Evolutionary conservation across 202 grass and related monocot species (phyloP), one percentile per base, ranked within the genome.

Genomic region (Panicum hallii): DNA sequence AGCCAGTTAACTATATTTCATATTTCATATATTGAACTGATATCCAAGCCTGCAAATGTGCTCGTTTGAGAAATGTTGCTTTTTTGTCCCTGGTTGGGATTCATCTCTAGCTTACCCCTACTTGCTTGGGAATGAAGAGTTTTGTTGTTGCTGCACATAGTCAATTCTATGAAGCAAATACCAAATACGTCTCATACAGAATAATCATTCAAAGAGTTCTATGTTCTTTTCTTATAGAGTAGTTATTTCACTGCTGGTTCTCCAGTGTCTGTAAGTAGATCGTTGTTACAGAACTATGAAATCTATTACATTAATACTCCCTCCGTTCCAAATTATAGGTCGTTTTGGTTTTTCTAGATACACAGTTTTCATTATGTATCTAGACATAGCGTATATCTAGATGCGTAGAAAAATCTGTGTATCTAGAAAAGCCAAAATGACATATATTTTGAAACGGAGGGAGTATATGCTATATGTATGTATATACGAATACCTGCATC

Each of bases 1-100:
- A 83, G 71, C 53, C 52, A 86, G 63, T 85, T 87, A 65, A 70
- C 19, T 34, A 44, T 70, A 50, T 83, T 79, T 87, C 54, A 40
- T 86, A 44, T 56, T 79, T 89, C 61, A 44, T 88, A 36, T 44
- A n/a, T 54, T 85, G 80, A 44, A 64, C 70, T 74, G 62, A 42
- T 68, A 81, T 72, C 46, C 28, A 64, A 22, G 47, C 68, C 68
- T 84, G 40, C 26, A 78, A 19, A 85, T 81, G 41, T 16, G 70
- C n/a, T 79, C 16, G 63, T 56, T 66, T 62, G 20, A 82, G 41
- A 86, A 23, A 58, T 62, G 75, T 77, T 79, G 13, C 53, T 63
- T 50, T 50, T 54, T 74, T 5, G 45, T 17, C 4, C 23, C 46
- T 72, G 32, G 45, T 52, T 34, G 70, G 23, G 47, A 46, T 50